Percentiles rank a stretch among this genome's conserved stretches.
These are phyloP conservation scores for Annulohypoxylon bovei DNA, from an alignment of 495 filamentous ascomycete species.

Conservation along the genomic window DNA sequence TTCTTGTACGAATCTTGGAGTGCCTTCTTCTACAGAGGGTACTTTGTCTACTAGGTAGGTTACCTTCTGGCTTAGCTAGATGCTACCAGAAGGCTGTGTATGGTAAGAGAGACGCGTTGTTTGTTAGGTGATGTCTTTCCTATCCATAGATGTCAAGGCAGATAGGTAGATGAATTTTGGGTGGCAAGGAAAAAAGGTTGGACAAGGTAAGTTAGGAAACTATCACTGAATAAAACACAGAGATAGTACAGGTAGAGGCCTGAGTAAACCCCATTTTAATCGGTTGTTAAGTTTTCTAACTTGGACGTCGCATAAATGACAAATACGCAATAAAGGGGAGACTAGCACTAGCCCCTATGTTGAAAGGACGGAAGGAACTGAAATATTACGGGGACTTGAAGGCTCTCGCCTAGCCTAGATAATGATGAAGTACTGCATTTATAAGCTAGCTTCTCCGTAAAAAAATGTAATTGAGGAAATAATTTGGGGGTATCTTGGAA, in stretches of 20 bases:
- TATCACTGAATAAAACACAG: not conserved
- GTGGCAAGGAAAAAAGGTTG: not conserved
- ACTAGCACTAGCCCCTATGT: not conserved
- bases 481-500: not conserved
- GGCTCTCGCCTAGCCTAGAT: no score
- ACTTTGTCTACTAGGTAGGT: no score
- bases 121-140: not conserved
- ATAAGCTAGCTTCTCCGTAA: not conserved
- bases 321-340: not conserved
- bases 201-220: not conserved
- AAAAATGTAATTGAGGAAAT: not conserved
- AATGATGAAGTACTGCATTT: no score
- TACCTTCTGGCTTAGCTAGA: no score
- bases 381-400: not conserved
- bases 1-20: no score
- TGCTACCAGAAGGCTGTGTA: no score
- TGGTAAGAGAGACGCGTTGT: not conserved
- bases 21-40: no score
- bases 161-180: not conserved
- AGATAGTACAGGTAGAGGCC: not conserved
- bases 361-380: not conserved
- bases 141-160: not conserved
- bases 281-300: not conserved
- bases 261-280: not conserved
- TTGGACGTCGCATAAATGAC: not conserved